phyloP scores from a whole-genome alignment of 2,329 filamentous ascomycete species.

The Orbilia oligospora region DNA sequence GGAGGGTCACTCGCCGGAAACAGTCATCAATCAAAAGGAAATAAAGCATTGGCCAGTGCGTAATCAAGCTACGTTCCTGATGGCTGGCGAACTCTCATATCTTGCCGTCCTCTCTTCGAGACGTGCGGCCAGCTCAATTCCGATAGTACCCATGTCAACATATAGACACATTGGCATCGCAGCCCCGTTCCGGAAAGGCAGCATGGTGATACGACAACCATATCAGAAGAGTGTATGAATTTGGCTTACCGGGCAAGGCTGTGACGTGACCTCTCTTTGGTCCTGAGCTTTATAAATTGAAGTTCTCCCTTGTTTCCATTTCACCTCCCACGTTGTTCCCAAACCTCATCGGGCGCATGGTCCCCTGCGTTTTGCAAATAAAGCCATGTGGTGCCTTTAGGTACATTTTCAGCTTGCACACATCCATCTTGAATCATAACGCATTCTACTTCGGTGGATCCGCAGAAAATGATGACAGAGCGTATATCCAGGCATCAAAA shows the following conservation, averaged over 20 bases:
- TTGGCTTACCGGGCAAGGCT: slow-evolving; percentile 21
- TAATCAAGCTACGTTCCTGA: slow-evolving; percentile 30
- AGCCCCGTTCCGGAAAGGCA: slow-evolving; percentile 57
- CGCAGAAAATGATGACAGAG: slow-evolving; percentile 29
- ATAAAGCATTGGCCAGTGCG: slow-evolving; percentile 37
- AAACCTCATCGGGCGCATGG: slow-evolving; percentile 42
- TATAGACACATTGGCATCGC: slow-evolving; percentile 52
- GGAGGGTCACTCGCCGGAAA: slow-evolving; percentile 60
- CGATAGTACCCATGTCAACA: slow-evolving; percentile 38
- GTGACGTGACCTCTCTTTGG: slow-evolving; percentile 44
- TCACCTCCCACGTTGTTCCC: slow-evolving; percentile 37
- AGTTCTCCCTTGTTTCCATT: slow-evolving; percentile 38
- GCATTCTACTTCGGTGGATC: slow-evolving; percentile 13
- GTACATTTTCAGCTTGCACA: slow-evolving; percentile 43
- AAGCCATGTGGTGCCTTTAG: slow-evolving; percentile 42
- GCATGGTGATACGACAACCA: slow-evolving; percentile 19
- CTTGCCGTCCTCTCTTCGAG: slow-evolving; percentile 37
- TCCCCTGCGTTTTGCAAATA: slow-evolving; percentile 48
- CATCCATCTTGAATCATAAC: slow-evolving; percentile 34
- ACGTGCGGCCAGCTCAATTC: slow-evolving; percentile 46
- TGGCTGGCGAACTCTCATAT: slow-evolving; percentile 58
- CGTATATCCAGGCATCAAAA: slow-evolving; percentile 40
- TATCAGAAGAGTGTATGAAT: slow-evolving; percentile 34
- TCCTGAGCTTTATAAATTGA: slow-evolving; percentile 25
- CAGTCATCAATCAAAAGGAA: slow-evolving; percentile 29